phyloP scores from a whole-genome alignment of 805 yeast species.

The Ogataea glucozyma region DNA sequence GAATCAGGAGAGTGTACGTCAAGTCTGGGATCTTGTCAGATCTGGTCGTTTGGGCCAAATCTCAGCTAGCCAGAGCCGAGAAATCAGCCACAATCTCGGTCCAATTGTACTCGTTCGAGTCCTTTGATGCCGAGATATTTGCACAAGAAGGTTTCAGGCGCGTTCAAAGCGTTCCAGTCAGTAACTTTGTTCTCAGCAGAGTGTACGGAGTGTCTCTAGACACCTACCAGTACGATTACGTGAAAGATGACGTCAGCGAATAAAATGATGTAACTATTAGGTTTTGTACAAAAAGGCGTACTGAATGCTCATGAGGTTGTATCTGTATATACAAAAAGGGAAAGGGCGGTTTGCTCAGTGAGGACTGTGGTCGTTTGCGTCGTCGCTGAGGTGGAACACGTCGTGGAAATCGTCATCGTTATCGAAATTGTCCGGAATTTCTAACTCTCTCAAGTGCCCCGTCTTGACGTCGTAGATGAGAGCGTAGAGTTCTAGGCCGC shows the following conservation, averaged over 20 bases:
- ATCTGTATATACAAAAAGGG: no score
- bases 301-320: no score
- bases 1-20: constrained; percentile 67
- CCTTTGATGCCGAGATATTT: constrained; percentile 38
- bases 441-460: constrained; percentile 54
- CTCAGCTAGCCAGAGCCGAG: constrained; percentile 41
- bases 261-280: no score
- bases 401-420: constrained; percentile 25
- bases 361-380: constrained; percentile 12
- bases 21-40: constrained; percentile 65
- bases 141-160: constrained; percentile 45
- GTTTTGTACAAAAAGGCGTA: no score
- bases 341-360: no score
- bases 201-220: constrained; percentile 25
- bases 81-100: constrained; percentile 41
- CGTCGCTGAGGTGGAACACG: constrained; percentile 30
- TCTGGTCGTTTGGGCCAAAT: constrained; percentile 59
- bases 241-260: background rate
- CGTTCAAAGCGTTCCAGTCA: constrained; percentile 24
- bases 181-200: constrained; percentile 14
- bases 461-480: constrained; percentile 79
- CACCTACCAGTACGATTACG: constrained; percentile 16
- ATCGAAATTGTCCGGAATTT: constrained; percentile 28
- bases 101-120: constrained; percentile 57
- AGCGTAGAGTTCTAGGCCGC: constrained; percentile 77